Evolutionary conservation across 2,329 filamentous ascomycete genomes (phyloP).

Genomic region (Pestalotiopsis sp.): DNA sequence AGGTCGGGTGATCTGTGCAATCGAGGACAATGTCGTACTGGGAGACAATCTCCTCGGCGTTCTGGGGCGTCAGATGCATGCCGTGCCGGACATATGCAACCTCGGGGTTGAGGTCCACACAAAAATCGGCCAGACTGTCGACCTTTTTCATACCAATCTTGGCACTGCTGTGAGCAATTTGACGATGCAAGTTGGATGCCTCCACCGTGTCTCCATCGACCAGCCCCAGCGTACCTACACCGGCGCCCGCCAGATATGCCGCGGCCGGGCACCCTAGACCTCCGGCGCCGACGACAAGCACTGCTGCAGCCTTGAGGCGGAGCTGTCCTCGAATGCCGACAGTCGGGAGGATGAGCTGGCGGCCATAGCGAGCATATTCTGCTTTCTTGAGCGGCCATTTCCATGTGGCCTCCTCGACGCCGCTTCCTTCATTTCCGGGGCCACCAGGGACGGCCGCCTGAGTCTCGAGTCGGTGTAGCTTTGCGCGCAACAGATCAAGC

Average conservation of each 20-base stretch:
- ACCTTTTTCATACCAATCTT: constrained; percentile 80
- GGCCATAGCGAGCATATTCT: constrained; percentile 85
- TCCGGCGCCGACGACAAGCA: constrained; percentile 85
- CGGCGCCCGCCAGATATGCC: constrained; percentile 88
- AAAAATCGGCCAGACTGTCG: constrained; percentile 67
- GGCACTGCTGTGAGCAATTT: constrained; percentile 77
- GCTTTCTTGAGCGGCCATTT: constrained; percentile 71
- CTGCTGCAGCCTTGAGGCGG: constrained; percentile 66
- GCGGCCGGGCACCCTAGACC: constrained; percentile 91
- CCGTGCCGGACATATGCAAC: constrained; percentile 66
- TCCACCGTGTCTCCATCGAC: constrained; percentile 90
- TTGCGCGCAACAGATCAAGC: constrained; percentile 45
- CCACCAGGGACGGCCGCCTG: constrained; percentile 9
- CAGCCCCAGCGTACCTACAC: constrained; percentile 80
- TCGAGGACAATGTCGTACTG: constrained; percentile 86
- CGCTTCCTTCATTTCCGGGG: not conserved
- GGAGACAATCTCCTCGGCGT: constrained; percentile 67
- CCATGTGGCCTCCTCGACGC: constrained; percentile 28
- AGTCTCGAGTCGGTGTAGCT: constrained; percentile 45
- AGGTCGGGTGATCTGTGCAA: constrained; percentile 91
- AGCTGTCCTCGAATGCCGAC: constrained; percentile 82
- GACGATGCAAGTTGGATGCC: constrained; percentile 87
- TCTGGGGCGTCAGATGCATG: constrained; percentile 68
- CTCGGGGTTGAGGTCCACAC: constrained; percentile 70
- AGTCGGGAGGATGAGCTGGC: constrained; percentile 86